A percentile compares a stretch with the other conserved stretches of the same genome.
Conservation (phyloP, 768 basidiomycete genomes). For the Mycena rebaudengoi region DNA sequence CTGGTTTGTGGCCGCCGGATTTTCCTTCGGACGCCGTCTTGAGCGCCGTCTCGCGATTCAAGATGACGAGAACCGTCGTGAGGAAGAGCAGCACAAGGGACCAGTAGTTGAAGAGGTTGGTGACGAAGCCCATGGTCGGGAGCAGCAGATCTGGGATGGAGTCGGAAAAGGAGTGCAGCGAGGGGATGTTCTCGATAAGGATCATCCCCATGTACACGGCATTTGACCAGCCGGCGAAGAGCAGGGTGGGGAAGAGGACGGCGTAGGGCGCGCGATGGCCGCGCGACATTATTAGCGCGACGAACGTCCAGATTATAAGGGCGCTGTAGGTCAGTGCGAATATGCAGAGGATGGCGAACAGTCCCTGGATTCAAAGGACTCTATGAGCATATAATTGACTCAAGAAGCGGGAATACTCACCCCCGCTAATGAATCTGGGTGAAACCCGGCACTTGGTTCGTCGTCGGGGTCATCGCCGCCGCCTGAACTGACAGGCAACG, state of each 20-base stretch:
- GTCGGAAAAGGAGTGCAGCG: background rate
- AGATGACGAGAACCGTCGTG: slow-evolving; percentile 9
- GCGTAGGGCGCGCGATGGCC: slow-evolving; percentile 23
- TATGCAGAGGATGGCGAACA: slow-evolving; percentile 18
- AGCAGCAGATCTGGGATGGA: background rate
- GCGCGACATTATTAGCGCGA: slow-evolving; percentile 5
- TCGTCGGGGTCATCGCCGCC: background rate
- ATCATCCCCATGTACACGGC: slow-evolving; percentile 6
- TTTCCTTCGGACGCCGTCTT: slow-evolving; percentile 19
- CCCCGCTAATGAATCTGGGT: slow-evolving; percentile 16
- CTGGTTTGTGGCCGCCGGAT: slow-evolving; percentile 11
- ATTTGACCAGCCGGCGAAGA: slow-evolving; percentile 22
- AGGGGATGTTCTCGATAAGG: slow-evolving; percentile 18
- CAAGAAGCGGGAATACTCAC: background rate
- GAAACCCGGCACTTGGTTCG: too few relatives aligned
- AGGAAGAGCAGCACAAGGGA: slow-evolving; percentile 17
- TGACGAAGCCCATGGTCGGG: slow-evolving; percentile 3
- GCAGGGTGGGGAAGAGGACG: slow-evolving; percentile 19
- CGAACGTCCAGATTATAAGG: slow-evolving; percentile 14
- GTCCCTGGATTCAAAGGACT: slow-evolving; percentile 4
- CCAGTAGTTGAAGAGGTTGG: slow-evolving; percentile 17
- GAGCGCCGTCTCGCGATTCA: slow-evolving; percentile 18
- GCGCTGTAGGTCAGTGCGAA: slow-evolving; percentile 11
- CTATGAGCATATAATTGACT: background rate
- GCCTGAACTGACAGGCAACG: slow-evolving; percentile 16